Conservation (phyloP, 1,284 basidiomycete species). For the Jaminaea rosea region DNA sequence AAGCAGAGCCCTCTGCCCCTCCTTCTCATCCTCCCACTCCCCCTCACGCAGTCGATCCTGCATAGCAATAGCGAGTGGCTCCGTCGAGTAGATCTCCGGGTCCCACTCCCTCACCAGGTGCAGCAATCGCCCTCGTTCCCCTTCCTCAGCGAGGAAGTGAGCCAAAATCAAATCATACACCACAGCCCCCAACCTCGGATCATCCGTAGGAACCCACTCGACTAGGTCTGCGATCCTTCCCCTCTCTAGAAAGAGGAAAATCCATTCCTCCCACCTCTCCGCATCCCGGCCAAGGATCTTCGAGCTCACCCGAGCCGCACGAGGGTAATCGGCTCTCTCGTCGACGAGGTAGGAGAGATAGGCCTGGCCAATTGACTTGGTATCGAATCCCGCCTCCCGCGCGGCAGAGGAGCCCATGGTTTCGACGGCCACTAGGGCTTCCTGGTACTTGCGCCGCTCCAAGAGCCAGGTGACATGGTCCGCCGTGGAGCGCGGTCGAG, state of each 20-base stretch:
- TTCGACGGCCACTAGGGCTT: slow-evolving; percentile 79
- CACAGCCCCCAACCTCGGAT: slow-evolving; percentile 68
- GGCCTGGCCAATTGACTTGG: slow-evolving; percentile 49
- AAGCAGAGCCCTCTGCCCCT: slow-evolving; percentile 59
- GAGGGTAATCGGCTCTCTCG: slow-evolving; percentile 61
- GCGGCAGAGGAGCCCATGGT: slow-evolving; percentile 50
- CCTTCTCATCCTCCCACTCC: not conserved
- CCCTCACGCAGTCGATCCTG: slow-evolving; percentile 60
- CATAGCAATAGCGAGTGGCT: slow-evolving; percentile 76
- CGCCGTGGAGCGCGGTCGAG: slow-evolving; percentile 70
- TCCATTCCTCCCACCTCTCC: slow-evolving; percentile 86
- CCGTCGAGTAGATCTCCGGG: slow-evolving; percentile 75
- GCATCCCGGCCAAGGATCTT: slow-evolving; percentile 73
- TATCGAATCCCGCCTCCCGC: slow-evolving; percentile 52
- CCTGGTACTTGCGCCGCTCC: slow-evolving; percentile 73
- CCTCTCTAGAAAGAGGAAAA: slow-evolving; percentile 80
- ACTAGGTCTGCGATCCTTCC: slow-evolving; percentile 75
- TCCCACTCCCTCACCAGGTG: slow-evolving; percentile 77
- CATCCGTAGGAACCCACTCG: slow-evolving; percentile 73
- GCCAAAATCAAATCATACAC: slow-evolving; percentile 94
- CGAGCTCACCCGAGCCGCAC: slow-evolving; percentile 75
- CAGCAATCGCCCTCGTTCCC: too few relatives aligned
- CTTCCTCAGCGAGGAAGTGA: slow-evolving; percentile 64
- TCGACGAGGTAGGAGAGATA: slow-evolving; percentile 38
- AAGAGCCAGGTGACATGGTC: slow-evolving; percentile 92